Conservation (phyloP, 1,284 basidiomycete species). For the Marasmius tenuissimus region DNA sequence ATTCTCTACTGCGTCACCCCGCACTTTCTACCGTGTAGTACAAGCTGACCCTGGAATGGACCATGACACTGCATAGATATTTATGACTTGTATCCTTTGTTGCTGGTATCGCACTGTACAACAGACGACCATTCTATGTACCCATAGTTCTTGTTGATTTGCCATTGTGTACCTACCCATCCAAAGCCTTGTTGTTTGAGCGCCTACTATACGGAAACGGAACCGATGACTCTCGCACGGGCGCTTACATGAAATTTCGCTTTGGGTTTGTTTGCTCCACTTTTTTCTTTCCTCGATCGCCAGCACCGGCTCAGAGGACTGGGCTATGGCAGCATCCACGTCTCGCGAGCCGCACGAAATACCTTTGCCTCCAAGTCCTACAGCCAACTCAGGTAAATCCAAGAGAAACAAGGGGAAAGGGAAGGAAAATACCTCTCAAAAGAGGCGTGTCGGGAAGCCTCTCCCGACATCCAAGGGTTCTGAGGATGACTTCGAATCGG, state of each 20-base stretch:
- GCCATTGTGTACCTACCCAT: not conserved
- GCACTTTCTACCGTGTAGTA: constrained; percentile 9
- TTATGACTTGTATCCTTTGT: not conserved
- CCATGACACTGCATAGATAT: constrained; percentile 2
- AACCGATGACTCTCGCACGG: not conserved
- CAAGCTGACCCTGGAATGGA: constrained; percentile 1
- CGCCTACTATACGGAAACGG: not conserved
- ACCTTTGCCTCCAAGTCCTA: constrained; percentile 12
- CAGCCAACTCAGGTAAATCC: not conserved
- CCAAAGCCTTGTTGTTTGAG: not conserved
- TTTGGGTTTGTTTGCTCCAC: constrained; percentile 4
- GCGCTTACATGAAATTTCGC: not conserved
- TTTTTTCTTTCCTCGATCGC: constrained; percentile 6
- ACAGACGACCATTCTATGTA: not conserved
- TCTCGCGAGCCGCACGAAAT: constrained; percentile 32
- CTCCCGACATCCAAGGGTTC: constrained; percentile 13
- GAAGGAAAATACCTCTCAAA: constrained; percentile 30
- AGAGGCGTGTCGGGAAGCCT: constrained; percentile 19
- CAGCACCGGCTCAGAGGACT: not conserved
- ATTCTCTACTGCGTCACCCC: not conserved
- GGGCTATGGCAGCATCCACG: constrained; percentile 34
- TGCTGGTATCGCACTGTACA: not conserved
- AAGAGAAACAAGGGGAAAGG: constrained; percentile 29
- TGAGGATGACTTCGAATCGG: constrained; percentile 22
- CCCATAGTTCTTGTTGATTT: not conserved